Conservation (phyloP, 495 filamentous ascomycete species). For the Glutinoglossum americanum region DNA sequence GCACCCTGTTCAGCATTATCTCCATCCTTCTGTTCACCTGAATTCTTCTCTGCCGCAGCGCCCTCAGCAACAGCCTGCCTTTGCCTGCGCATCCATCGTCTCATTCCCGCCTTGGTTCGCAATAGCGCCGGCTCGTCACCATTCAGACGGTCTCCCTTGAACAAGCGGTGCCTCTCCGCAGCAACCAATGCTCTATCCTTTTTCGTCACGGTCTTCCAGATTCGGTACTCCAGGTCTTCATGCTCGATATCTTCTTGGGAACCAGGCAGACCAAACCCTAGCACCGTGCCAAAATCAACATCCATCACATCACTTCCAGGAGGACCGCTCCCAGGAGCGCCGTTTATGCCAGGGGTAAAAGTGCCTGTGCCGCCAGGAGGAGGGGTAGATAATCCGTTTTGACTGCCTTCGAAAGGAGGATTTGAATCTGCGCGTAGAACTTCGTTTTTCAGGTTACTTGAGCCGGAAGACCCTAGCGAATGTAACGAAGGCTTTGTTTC, state of each 20-base stretch:
- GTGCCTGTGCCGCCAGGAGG: constrained; percentile 41
- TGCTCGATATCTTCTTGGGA: constrained; percentile 28
- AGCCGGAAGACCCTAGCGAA: constrained; percentile 29
- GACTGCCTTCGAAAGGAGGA: constrained; percentile 39
- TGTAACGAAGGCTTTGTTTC: constrained; percentile 34
- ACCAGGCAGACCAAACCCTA: background rate
- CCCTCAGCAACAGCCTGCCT: constrained; percentile 32
- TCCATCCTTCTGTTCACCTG: constrained; percentile 23
- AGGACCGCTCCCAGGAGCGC: background rate
- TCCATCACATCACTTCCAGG: constrained; percentile 57
- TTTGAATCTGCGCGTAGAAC: constrained; percentile 41
- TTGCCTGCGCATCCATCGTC: constrained; percentile 55
- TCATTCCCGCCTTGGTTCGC: constrained; percentile 55
- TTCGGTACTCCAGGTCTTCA: constrained; percentile 81
- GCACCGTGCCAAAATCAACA: constrained; percentile 31
- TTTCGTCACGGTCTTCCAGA: constrained; percentile 97
- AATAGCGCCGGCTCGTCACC: constrained; percentile 71
- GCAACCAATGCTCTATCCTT: constrained; percentile 82
- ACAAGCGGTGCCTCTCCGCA: constrained; percentile 57
- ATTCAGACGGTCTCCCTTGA: constrained; percentile 67
- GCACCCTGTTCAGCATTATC: constrained; percentile 22
- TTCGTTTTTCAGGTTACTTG: constrained; percentile 23
- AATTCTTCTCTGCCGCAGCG: constrained; percentile 20
- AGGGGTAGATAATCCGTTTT: constrained; percentile 69
- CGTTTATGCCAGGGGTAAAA: constrained; percentile 34